Percentiles rank a stretch among this genome's conserved stretches.
Evolutionary conservation across 441 rosid species (phyloP).

Genomic region (Eutrema salsugineum): DNA sequence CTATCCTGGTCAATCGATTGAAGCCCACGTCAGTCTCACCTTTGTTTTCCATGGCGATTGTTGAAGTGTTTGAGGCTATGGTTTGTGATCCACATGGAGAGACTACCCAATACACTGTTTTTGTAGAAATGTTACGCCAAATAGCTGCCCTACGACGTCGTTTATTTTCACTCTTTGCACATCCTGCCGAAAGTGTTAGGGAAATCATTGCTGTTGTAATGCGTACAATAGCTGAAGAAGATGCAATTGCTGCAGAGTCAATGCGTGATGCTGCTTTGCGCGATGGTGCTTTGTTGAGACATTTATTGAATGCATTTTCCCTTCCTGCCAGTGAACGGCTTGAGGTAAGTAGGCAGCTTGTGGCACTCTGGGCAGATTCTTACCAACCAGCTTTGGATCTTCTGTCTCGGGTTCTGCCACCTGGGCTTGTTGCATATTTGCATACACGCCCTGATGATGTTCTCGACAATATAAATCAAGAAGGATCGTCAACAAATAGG

Average conservation of each 20-base stretch:
- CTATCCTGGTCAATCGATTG: constrained; percentile 85
- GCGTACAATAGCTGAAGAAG: constrained; percentile 99
- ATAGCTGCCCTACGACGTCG: constrained; percentile 97
- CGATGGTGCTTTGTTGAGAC: constrained; percentile 98
- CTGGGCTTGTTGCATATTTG: constrained; percentile 99
- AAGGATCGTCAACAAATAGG: constrained; percentile 74
- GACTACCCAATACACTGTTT: constrained; percentile 95
- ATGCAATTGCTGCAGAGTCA: constrained; percentile 99
- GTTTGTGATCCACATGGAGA: constrained; percentile 99
- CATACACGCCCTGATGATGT: constrained; percentile 79
- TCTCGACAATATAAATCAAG: constrained; percentile 64
- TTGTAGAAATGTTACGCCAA: constrained; percentile 97
- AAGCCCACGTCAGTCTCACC: constrained; percentile 98
- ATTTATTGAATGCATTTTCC: constrained; percentile 88
- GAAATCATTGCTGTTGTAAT: constrained; percentile 97
- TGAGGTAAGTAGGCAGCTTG: constrained; percentile 99
- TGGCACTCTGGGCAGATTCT: constrained; percentile 99
- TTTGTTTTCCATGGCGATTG: constrained; percentile 93
- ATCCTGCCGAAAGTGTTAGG: constrained; percentile 99
- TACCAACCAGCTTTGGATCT: constrained; percentile 96
- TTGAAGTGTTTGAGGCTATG: constrained; percentile 99
- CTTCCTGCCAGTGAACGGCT: constrained; percentile 93
- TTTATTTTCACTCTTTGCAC: constrained; percentile 95
- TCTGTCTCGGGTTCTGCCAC: constrained; percentile 93
- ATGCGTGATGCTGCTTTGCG: constrained; percentile 99